A percentile compares a stretch with the other conserved stretches of the same genome.
Conservation (phyloP, 768 basidiomycete genomes). For the Mycena alexandri region DNA sequence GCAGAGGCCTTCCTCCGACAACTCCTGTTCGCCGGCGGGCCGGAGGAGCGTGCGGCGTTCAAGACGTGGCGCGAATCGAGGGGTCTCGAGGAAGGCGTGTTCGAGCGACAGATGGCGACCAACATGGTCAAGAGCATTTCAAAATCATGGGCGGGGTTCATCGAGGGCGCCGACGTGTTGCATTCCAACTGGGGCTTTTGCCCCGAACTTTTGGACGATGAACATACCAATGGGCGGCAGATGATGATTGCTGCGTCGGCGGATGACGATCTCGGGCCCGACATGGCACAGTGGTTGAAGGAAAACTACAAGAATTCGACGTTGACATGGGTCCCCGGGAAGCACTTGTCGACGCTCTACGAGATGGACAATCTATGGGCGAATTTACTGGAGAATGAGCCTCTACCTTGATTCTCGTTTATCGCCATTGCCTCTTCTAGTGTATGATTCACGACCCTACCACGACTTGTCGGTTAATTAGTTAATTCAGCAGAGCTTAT, state of each 20-base stretch:
- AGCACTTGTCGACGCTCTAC: conserved; percentile 62
- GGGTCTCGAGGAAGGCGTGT: conserved; percentile 57
- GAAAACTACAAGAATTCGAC: conserved; percentile 58
- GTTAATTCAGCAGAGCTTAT: no score
- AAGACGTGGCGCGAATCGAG: conserved; percentile 56
- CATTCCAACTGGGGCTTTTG: conserved; percentile 67
- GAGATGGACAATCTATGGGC: conserved; percentile 62
- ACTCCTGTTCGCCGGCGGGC: no score
- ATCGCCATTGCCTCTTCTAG: no score
- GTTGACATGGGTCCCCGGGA: conserved; percentile 58
- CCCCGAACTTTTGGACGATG: conserved; percentile 58
- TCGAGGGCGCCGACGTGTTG: conserved; percentile 54
- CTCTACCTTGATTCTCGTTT: background rate
- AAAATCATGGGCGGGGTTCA: conserved; percentile 66
- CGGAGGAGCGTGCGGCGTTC: conserved; percentile 55
- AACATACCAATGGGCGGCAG: conserved; percentile 54
- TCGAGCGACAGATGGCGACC: conserved; percentile 55
- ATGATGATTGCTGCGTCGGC: conserved; percentile 60
- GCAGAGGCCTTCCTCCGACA: conserved; percentile 58
- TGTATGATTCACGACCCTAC: no score
- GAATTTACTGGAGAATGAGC: conserved; percentile 38
- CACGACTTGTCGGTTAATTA: no score
- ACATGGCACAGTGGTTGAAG: conserved; percentile 65
- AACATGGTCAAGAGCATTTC: conserved; percentile 62
- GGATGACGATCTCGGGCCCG: conserved; percentile 57